These are phyloP conservation scores for Plasmodium sp. DNA, from an alignment of 169 alveolate species.

Conservation along the genomic window DNA sequence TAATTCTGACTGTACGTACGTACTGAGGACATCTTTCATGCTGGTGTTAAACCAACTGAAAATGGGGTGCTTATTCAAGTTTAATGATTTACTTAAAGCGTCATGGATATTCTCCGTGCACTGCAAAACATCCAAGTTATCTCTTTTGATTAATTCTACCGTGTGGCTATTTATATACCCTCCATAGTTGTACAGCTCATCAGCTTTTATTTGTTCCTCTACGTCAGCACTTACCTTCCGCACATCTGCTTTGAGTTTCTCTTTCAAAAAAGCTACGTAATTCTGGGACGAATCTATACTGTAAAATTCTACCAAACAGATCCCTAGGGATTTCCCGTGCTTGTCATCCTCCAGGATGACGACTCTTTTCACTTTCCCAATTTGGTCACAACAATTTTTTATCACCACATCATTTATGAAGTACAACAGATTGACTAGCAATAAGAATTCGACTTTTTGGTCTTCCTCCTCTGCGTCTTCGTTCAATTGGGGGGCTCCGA, in stretches of 20 bases:
- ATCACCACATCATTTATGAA: conserved; percentile 57
- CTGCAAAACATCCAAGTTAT: conserved; percentile 17
- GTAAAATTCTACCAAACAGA: conserved; percentile 61
- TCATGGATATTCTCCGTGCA: conserved; percentile 30
- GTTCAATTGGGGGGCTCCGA: conserved; percentile 66
- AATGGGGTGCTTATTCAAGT: conserved; percentile 45
- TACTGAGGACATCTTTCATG: conserved; percentile 60
- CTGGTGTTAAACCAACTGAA: conserved; percentile 65
- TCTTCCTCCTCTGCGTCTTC: conserved; percentile 26
- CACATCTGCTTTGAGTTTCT: conserved; percentile 48
- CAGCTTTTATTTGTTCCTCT: conserved; percentile 66
- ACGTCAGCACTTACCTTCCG: background rate
- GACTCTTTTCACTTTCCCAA: conserved; percentile 73
- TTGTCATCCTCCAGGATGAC: conserved; percentile 62
- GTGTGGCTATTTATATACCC: conserved; percentile 54
- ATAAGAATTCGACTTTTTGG: conserved; percentile 1
- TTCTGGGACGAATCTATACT: conserved; percentile 42
- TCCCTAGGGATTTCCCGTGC: conserved; percentile 57
- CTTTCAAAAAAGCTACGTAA: conserved; percentile 49
- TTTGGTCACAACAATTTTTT: conserved; percentile 32
- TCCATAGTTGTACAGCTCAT: conserved; percentile 65
- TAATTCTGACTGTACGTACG: conserved; percentile 43
- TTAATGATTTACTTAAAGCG: conserved; percentile 41
- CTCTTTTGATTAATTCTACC: conserved; percentile 32
- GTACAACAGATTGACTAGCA: conserved; percentile 39